phyloP scores from a whole-genome alignment of 2,329 filamentous ascomycete species.

The Phialemonium atrogriseum region DNA sequence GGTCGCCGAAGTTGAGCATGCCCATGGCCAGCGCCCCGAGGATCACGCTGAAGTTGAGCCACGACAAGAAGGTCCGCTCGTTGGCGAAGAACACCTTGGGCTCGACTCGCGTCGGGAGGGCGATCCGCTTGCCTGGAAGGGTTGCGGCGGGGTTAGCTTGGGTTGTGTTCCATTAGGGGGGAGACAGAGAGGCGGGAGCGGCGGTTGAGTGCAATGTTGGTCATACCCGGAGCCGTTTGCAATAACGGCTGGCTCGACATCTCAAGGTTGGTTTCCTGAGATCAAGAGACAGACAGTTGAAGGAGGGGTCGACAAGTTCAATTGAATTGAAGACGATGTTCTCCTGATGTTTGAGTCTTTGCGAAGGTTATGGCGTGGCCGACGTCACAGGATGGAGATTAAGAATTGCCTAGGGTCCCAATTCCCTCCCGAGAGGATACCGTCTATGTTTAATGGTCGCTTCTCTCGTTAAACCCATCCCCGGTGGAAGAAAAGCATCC shows the following conservation, averaged over 20 bases:
- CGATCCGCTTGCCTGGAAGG: conserved; percentile 83
- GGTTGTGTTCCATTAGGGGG: too few species aligned
- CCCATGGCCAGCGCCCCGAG: conserved; percentile 93
- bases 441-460: too few species aligned
- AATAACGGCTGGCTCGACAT: conserved; percentile 98
- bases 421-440: too few species aligned
- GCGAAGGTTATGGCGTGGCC: too few species aligned
- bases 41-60: conserved; percentile 99
- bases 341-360: too few species aligned
- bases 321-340: too few species aligned
- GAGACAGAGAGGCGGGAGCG: conserved; percentile 3
- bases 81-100: conserved; percentile 99
- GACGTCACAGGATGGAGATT: too few species aligned
- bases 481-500: not conserved
- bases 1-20: conserved; percentile 96
- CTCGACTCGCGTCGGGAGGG: conserved; percentile 93
- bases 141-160: too few species aligned
- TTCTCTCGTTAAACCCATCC: too few species aligned
- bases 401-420: too few species aligned
- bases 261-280: too few species aligned
- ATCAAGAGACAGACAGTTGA: too few species aligned
- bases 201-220: conserved; percentile 2
- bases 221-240: conserved; percentile 79
- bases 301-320: not conserved
- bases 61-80: conserved; percentile 97